Base-by-base conservation (phyloP, 768 basidiomycete species). In the Auricularia heimuer region DNA sequence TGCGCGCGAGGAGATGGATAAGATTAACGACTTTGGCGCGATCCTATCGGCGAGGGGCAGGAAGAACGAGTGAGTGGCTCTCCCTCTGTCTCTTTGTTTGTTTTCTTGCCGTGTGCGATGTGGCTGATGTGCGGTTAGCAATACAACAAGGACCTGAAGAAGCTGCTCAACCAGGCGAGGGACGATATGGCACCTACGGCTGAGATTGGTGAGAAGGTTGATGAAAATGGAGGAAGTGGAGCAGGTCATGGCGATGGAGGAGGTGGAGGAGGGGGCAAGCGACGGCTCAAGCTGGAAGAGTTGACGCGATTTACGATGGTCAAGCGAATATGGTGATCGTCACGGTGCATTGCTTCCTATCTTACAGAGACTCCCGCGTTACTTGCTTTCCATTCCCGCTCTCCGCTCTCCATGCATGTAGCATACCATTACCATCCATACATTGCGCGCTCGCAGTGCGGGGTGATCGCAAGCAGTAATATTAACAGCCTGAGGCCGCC, bases 271-370 rank as follows among this genome's bases (percentile, higher is more conserved):
- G 74, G 71, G 21, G 73, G 78, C 51, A 85, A 83, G 73, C 84
- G 80, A 71, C 86, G 83, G 65, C 81, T 91, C 65, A 84, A 85
- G 65, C 75, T 98, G 62, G 94, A 97, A 73, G 92, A 96, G 71
- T 81, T 98, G 61, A 96, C 92, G 39, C 76, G 94, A 64, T 98
- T 90, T 79, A 96, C 94, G 21, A 98, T 98, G 94, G 89, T 96
- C 58, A 96, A 96, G 72, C 81, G 92, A 63, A 95, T 96, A 56
- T 95, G 84, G 84, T 87, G 68, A 74, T 29, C 34, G n/a, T 54
- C 11, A 10, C 56, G 56, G 4, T 29, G 29, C 29, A 29, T 29
- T 29, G 24, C 35, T 35, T 36, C 10, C 12, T 16, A 66, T 44
- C 56, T 51, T 63, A 65, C 16, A 29, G 29, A 29, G 29, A 29